Evolutionary conservation across 805 yeast genomes (phyloP), one percentile per base, ranked within the genome.

Genomic region (Ogataea henricii): DNA sequence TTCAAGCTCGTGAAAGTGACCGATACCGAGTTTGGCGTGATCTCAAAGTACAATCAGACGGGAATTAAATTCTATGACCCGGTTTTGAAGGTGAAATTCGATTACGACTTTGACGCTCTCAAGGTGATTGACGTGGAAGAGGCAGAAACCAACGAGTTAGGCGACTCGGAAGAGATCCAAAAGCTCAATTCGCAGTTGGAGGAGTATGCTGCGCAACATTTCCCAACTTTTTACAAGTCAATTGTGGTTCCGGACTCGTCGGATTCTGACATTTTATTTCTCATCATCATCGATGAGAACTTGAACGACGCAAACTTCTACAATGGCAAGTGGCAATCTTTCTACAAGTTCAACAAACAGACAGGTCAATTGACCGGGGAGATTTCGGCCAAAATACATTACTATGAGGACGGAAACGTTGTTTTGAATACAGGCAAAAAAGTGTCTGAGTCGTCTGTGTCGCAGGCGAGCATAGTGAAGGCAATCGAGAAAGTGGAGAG

Each of bases 401-500:
- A 91, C 66, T 94, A 79, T 64, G 99, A 92, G 69, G 98, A 92
- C 57, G 99, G 99, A 25, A 92, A 92, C 61, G 98, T 92, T 16
- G 77, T 92, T 44, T 78, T 94, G 59, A 82, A 79, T 51, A 72
- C 83, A 2, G 53, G 54, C 6, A 70, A 74, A 48, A 57, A 59
- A 3, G 55, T 77, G 1, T 58, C 57, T 6, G 68, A 65, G 18
- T 45, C 59, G n/a, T 38, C 45, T 39, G 53, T 55, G 2, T 51
- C 53, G 7, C 46, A 56, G 1, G 47, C 47, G 2, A 64, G 63
- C 3, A 59, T 68, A 3, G 67, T 82, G 30, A 68, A 76, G 47
- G 63, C 71, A 32, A 85, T 89, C 53, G 70, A 73, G 45, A 64
- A 64, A 23, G 60, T 77, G 10, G 97, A 91, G 67, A 74, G 78